A percentile compares a stretch with the other conserved stretches of the same genome.
Conservation (phyloP, 225 moss, liverwort and hornwort genomes). For the Physcomitrellopsis africana region DNA sequence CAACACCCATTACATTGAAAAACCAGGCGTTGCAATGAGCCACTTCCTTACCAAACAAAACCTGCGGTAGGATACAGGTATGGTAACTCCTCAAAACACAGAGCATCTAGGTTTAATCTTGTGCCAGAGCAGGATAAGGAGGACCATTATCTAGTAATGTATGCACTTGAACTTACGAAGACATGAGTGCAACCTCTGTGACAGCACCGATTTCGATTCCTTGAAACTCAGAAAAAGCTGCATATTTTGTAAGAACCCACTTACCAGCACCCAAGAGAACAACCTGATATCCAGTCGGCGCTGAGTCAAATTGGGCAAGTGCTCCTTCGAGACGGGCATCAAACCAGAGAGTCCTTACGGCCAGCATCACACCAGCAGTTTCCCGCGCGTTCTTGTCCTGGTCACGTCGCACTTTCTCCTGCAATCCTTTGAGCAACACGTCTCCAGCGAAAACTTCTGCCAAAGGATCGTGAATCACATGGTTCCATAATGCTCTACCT, state of each 20-base stretch:
- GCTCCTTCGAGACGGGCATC: slow-evolving; percentile 65
- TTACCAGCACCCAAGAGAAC: slow-evolving; percentile 83
- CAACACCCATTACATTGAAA: too few species aligned
- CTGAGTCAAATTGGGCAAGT: slow-evolving; percentile 46
- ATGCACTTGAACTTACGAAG: too few species aligned
- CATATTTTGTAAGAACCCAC: not conserved
- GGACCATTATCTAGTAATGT: not conserved
- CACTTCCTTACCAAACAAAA: not conserved
- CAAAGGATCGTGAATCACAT: slow-evolving; percentile 78
- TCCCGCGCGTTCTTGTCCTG: slow-evolving; percentile 65
- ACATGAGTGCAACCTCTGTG: not conserved
- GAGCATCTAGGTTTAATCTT: not conserved
- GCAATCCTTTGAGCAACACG: slow-evolving; percentile 45
- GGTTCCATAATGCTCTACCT: slow-evolving; percentile 72
- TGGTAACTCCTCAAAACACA: not conserved
- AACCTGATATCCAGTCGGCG: slow-evolving; percentile 52
- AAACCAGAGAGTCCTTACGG: slow-evolving; percentile 85
- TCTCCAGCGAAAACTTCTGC: slow-evolving; percentile 75
- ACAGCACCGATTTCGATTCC: not conserved
- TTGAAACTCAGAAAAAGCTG: not conserved
- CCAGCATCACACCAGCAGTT: slow-evolving; percentile 78
- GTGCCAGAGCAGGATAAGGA: not conserved
- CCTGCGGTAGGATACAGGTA: not conserved
- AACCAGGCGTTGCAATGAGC: too few species aligned
- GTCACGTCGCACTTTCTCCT: slow-evolving; percentile 66